Base-by-base conservation (phyloP, 768 basidiomycete genomes). In the Filobasidium floriforme region DNA sequence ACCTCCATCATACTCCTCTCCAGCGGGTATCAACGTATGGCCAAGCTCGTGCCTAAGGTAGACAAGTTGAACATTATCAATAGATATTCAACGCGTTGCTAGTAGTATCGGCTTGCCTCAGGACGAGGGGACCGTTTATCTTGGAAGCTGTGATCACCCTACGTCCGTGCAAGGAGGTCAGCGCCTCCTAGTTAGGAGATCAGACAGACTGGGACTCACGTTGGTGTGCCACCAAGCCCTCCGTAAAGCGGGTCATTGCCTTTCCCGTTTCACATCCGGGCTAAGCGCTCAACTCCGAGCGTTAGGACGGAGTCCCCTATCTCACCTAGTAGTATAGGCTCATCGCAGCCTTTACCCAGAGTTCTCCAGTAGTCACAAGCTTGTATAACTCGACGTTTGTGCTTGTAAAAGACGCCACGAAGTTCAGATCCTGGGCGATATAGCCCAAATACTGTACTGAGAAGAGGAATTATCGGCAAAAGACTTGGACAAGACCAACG, bases 1-100 rank as follows among this genome's bases (percentile, higher is more conserved):
- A 73, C 75, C 75, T 2, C 76, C 76, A 59, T 77, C 76, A 62
- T 77, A 77, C 61, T 77, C 76, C 61, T 77, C 76, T 22, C 76
- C 76, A 12, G 73, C 76, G 11, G 71, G 71, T 41, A 77, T 77
- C 28, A 77, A 61, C 3, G 69, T 73, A 65, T 77, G 76, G 28
- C 76, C 76, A 15, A 77, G 66, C 59, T 77, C 76, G 49, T 77
- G 76, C 22, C 67, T 63, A 44, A 11, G 9, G 24, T 22, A 14
- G 37, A 40, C 1, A 7, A 22, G 5, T 26, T 14, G 24, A 22
- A 14, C 55, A 24, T 57, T 18, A 15, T 24, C 19, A 19, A 11
- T 60, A 2, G 7, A 9, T 5, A 43, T 37, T 7, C 3, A 29
- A 46, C 7, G n/a, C 22, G 40, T 37, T n/a, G 15, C 9, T 12